Base-by-base conservation (phyloP, 495 filamentous ascomycete species). In the Echria macrotheca region DNA sequence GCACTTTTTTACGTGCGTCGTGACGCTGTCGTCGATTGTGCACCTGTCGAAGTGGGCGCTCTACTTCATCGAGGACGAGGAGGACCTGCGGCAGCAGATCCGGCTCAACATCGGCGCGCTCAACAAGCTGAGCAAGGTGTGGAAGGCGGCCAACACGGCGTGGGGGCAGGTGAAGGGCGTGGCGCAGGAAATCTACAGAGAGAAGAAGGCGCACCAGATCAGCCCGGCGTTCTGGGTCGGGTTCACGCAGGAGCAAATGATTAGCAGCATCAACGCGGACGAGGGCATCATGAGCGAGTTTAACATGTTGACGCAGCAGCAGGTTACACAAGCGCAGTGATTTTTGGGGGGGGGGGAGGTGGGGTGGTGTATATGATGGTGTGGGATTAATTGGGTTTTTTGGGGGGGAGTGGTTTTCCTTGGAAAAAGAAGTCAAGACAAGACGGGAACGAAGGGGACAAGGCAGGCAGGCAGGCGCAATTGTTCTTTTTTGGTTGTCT, bases 1-100 rank as follows among this genome's bases (percentile, higher is more conserved):
- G 2, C 89, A 90, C 18, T 91, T 95, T 68, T 91, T 95, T 71
- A 89, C 85, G 19, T 95, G 89, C 61, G 81, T 89, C 12, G 70
- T 94, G 17, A 89, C 85, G 9, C 77, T 91, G 52, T 71, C 76
- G 1, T 73, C 78, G 5, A 78, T 82, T 58, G 79, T 83, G 22
- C 79, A 83, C 50, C 71, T 83, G 4, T 76, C 71, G 49, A 74
- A 74, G 46, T 80, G 78, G 81, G 86, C 71, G 51, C 67, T 73
- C n/a, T 70, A 69, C 54, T 67, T 71, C 22, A 66, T 71, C 35
- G 62, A 73, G 4, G 79, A 81, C 51, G 83, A 83, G 44, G 83
- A 86, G 56, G 84, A 83, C 49, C 82, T 87, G 45, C 87, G 86
- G 36, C 85, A 89, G 64, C 83, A 79, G 47, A 85, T 91, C 44